Percentiles rank a stretch among this genome's conserved stretches.
Conservation (phyloP, 2,329 filamentous ascomycete species). For the Cordyceps militaris region DNA sequence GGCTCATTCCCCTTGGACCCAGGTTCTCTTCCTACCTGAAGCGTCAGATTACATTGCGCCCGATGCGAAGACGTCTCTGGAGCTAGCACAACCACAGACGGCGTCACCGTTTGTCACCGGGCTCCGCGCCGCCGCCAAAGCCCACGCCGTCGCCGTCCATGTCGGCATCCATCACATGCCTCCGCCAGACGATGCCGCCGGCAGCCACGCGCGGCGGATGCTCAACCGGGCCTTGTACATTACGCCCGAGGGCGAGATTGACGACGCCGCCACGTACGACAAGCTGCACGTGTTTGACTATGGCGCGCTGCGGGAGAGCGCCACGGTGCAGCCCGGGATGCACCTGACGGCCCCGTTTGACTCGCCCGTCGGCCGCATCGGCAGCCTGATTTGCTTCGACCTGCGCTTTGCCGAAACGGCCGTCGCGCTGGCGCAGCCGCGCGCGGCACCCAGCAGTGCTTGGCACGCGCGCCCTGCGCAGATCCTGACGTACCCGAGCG, state of each 20-base stretch:
- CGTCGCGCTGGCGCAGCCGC: conserved; percentile 51
- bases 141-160: conserved; percentile 63
- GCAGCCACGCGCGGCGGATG: conserved; percentile 24
- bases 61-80: conserved; percentile 58
- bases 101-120: conserved; percentile 69
- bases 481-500: conserved; percentile 78
- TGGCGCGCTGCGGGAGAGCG: conserved; percentile 40
- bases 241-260: conserved; percentile 34
- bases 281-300: conserved; percentile 89
- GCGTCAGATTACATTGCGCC: conserved; percentile 81
- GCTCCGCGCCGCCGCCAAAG: conserved; percentile 59
- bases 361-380: conserved; percentile 68
- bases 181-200: conserved; percentile 19
- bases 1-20: conserved; percentile 14
- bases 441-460: conserved; percentile 19
- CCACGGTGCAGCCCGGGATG: conserved; percentile 60
- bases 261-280: conserved; percentile 54
- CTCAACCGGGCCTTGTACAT: conserved; percentile 51
- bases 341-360: conserved; percentile 61
- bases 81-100: conserved; percentile 60
- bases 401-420: conserved; percentile 74
- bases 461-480: conserved; percentile 48
- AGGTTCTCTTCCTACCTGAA: conserved; percentile 87
- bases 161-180: conserved; percentile 78
- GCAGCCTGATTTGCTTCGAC: conserved; percentile 84